Evolutionary conservation across 306 rosid species (phyloP).

Genomic region (Carpinus viminea): DNA sequence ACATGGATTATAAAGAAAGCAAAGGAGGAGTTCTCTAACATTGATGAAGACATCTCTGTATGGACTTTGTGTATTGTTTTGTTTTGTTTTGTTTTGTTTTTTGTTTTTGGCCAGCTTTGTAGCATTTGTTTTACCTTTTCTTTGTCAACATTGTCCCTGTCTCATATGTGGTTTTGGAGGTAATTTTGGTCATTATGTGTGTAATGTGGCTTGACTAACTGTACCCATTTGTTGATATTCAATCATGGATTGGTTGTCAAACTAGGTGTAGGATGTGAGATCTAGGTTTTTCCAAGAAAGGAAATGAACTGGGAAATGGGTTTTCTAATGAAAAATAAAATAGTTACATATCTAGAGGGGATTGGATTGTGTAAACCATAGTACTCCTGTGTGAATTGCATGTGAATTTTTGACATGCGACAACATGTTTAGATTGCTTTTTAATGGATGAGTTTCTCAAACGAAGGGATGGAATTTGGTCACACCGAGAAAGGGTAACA

Average conservation of each 20-base stretch:
- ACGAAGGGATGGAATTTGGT: no score
- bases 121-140: neutral
- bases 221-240: constrained; percentile 15
- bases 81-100: neutral
- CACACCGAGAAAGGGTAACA: no score
- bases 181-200: constrained; percentile 14
- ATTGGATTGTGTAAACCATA: no score
- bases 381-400: no score
- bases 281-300: constrained; percentile 25
- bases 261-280: constrained; percentile 35
- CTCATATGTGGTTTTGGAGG: constrained; percentile 1
- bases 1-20: constrained; percentile 88
- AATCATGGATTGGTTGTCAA: constrained; percentile 16
- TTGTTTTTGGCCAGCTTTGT: no score
- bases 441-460: no score
- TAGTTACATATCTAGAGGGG: neutral
- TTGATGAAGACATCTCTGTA: constrained; percentile 70
- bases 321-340: constrained; percentile 12
- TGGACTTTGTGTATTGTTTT: constrained; percentile 14
- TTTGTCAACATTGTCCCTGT: neutral
- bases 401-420: no score
- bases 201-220: constrained; percentile 37
- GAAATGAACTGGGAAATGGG: constrained; percentile 7
- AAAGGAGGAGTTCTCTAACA: constrained; percentile 79
- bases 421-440: no score